Evolutionary conservation across 1,139 yeast genomes (phyloP), one percentile per base, ranked within the genome.

Genomic region (Blastobotrys ciferrii): DNA sequence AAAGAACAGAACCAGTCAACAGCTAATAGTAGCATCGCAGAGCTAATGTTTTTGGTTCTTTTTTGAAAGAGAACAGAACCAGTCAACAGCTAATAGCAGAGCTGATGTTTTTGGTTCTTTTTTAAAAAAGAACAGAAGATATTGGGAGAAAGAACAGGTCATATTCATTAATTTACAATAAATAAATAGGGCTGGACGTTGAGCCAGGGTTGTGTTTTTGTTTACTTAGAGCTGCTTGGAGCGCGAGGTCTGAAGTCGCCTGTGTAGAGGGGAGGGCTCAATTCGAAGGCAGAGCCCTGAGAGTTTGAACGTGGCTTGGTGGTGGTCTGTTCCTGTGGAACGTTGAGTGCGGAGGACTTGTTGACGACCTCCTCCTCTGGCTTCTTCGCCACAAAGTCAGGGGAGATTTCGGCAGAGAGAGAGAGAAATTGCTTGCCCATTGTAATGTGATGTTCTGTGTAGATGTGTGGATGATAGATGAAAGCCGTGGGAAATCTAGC

Each of bases 181-280:
- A 23, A 23, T 23, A 23, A 9, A 23, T 9, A 23, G 28, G 5
- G 28, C n/a, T n/a, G n/a, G n/a, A n/a, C n/a, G n/a, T n/a, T n/a
- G n/a, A n/a, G n/a, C n/a, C n/a, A n/a, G n/a, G n/a, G n/a, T n/a
- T n/a, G n/a, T n/a, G n/a, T n/a, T n/a, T n/a, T n/a, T n/a, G 31
- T 20, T 38, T 12, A 14, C 11, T 31, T 19, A 12, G 12, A 5
- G 36, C 31, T 28, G 18, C 20, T 32, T 30, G 23, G 42, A n/a
- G 51, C 58, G 46, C 59, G 51, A 32, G 59, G 58, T 30, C 58
- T 45, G 42, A 56, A 49, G 13, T 54, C 58, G 18, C 54, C 58
- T 9, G 54, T 55, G 37, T 53, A 50, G 32, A 55, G 50, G 11
- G 58, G 58, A 3, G 59, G 58, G 9, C 58, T 52, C 45, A 57